Conservation (phyloP, 192 early-diverging fungal genomes). For the Entrophospora sp. region DNA sequence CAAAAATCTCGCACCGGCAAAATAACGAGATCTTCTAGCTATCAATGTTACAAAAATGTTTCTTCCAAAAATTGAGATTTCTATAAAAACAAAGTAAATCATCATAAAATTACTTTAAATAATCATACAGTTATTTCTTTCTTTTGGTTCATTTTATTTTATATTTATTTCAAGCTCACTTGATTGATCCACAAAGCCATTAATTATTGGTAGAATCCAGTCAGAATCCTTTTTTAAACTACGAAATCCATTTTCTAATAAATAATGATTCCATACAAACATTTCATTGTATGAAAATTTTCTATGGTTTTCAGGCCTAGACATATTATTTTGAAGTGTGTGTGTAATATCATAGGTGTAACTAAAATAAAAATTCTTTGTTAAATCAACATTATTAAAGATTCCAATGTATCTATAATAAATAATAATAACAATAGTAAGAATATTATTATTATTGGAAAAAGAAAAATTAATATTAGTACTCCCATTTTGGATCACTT, state of each 20-base stretch:
- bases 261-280: conserved; percentile 94
- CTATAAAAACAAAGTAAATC: too few species aligned
- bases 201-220: conserved; percentile 77
- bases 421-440: not conserved
- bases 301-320: conserved; percentile 32
- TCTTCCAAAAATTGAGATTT: conserved; percentile 84
- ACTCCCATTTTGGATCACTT: too few species aligned
- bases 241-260: conserved; percentile 57
- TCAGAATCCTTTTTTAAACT: conserved; percentile 54
- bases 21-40: conserved; percentile 86
- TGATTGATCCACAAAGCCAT: conserved; percentile 98
- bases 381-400: conserved; percentile 88
- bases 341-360: conserved; percentile 95
- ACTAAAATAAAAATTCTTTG: conserved; percentile 95
- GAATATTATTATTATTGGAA: not conserved
- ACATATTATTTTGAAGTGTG: conserved; percentile 83
- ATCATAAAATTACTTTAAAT: too few species aligned
- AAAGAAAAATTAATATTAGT: not conserved
- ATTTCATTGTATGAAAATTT: conserved; percentile 57
- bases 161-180: conserved; percentile 36
- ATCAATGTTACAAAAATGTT: conserved; percentile 89
- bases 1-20: conserved; percentile 92
- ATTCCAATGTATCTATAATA: conserved; percentile 56
- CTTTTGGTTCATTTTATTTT: too few species aligned
- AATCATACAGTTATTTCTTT: too few species aligned